A percentile compares a stretch with the other conserved stretches of the same genome.
phyloP scores from a whole-genome alignment of 1,284 basidiomycete genomes.

The Cryptococcus amylolentus region DNA sequence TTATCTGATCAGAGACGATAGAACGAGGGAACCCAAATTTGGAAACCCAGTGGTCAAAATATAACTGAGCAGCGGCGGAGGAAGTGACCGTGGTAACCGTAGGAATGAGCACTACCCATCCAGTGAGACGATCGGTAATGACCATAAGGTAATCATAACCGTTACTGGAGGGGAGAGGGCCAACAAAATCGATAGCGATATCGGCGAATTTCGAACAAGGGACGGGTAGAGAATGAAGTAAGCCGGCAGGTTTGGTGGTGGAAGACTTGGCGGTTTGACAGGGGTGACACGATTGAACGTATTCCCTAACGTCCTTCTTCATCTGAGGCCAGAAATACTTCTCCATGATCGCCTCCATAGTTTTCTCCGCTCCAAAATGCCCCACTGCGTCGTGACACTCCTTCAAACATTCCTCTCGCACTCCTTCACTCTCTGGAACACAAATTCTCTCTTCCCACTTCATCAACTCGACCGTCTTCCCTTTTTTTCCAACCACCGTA shows the following conservation, averaged over 20 bases:
- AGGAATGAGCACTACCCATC: background rate
- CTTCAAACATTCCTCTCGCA: background rate
- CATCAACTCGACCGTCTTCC: background rate
- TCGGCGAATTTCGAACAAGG: background rate
- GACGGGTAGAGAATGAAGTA: background rate
- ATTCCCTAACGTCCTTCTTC: background rate
- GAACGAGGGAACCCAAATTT: background rate
- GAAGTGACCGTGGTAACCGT: background rate
- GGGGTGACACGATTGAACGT: background rate
- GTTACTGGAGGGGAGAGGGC: background rate
- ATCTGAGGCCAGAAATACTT: background rate
- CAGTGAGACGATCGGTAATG: slow-evolving; percentile 2
- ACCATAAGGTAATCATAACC: background rate
- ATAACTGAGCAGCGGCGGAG: background rate
- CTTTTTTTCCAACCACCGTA: background rate
- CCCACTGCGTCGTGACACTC: background rate
- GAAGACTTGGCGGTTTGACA: background rate
- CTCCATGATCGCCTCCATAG: background rate
- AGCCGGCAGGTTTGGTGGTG: background rate
- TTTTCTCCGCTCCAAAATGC: background rate
- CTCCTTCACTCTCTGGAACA: background rate
- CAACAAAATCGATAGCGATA: slow-evolving; percentile 1
- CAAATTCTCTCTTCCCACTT: background rate
- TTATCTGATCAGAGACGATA: background rate
- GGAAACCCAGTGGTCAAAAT: background rate